Evolutionary conservation across 306 rosid genomes (phyloP).

Genomic region (Echinosophora koreensis): DNA sequence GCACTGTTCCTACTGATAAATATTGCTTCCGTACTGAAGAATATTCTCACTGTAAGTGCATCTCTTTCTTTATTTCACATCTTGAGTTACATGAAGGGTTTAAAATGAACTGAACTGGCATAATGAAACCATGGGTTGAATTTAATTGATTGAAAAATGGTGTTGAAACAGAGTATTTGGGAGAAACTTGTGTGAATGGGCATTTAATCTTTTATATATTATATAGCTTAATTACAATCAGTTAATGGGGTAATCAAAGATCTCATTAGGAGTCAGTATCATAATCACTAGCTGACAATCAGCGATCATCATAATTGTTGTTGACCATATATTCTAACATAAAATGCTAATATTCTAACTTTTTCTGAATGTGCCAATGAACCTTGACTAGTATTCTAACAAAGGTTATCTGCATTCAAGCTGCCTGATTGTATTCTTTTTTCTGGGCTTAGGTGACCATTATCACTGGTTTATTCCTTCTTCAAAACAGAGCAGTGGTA

Average conservation of each 20-base stretch:
- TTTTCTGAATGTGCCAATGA: not conserved
- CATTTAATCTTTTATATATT: too few relatives aligned
- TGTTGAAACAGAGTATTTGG: not conserved
- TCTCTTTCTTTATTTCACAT: not conserved
- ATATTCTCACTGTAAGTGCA: constrained; percentile 61
- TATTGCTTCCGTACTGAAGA: constrained; percentile 57
- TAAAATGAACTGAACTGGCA: not conserved
- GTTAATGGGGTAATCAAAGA: not conserved
- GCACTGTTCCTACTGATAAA: constrained; percentile 51
- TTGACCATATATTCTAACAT: not conserved
- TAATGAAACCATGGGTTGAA: not conserved
- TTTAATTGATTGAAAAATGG: not conserved
- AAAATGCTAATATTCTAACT: not conserved
- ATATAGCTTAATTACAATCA: not conserved
- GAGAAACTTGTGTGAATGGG: not conserved
- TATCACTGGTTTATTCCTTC: constrained; percentile 62
- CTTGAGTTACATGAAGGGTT: not conserved
- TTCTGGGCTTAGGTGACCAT: constrained; percentile 48
- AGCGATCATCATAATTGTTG: not conserved
- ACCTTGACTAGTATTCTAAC: not conserved
- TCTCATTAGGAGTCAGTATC: not conserved
- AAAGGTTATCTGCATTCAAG: not conserved
- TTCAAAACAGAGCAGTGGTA: constrained; percentile 82
- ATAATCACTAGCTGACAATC: not conserved
- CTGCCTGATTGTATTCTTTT: constrained; percentile 12